phyloP scores from a whole-genome alignment of 2,329 filamentous ascomycete species.

The Coniella lustricola region DNA sequence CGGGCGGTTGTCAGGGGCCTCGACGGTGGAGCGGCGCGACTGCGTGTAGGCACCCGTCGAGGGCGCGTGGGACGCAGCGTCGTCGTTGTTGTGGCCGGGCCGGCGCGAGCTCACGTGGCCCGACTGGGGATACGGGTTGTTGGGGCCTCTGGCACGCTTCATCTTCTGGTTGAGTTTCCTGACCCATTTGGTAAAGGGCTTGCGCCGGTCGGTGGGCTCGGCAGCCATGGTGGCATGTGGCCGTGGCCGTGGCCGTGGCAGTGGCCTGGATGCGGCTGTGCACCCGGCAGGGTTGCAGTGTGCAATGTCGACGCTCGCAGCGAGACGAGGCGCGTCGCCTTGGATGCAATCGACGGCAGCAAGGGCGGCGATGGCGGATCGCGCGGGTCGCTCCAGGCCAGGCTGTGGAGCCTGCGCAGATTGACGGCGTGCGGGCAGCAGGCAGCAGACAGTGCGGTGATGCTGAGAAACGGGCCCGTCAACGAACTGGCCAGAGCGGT shows the following conservation, averaged over 20 bases:
- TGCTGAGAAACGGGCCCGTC: background rate
- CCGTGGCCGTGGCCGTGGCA: background rate
- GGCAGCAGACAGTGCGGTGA: conserved; percentile 17
- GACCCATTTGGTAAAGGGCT: conserved; percentile 89
- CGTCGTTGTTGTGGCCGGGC: background rate
- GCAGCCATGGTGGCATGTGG: conserved; percentile 12
- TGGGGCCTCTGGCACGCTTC: conserved; percentile 59
- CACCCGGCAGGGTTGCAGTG: background rate
- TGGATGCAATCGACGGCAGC: too few species aligned
- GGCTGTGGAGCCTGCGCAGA: too few species aligned
- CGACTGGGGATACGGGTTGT: conserved; percentile 89
- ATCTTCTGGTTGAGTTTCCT: conserved; percentile 69
- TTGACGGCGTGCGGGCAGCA: conserved; percentile 3
- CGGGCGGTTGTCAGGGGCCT: conserved; percentile 20
- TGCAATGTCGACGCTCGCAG: too few species aligned
- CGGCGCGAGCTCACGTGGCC: conserved; percentile 40
- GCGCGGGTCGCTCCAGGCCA: too few species aligned
- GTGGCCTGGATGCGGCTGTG: background rate
- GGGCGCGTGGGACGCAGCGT: conserved; percentile 4
- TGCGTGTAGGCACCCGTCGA: conserved; percentile 12
- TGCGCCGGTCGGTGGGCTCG: conserved; percentile 52
- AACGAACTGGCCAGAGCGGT: background rate
- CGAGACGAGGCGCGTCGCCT: too few species aligned
- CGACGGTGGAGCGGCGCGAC: conserved; percentile 12
- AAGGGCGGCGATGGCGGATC: too few species aligned